phyloP scores from a whole-genome alignment of 2,329 filamentous ascomycete species.

The Microsporum ferrugineum region DNA sequence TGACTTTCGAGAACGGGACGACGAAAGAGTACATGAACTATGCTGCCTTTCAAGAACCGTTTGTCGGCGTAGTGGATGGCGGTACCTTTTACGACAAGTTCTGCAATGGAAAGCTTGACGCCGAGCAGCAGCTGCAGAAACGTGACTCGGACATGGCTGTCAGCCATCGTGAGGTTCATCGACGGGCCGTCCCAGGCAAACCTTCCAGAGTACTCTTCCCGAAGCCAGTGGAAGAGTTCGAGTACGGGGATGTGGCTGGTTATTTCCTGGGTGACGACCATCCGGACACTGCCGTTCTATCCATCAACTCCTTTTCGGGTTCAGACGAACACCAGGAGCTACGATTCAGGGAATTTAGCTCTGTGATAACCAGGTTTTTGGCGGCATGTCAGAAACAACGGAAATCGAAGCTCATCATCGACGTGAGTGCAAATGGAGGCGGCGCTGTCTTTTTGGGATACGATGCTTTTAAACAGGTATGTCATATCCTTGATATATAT shows the following conservation, averaged over 20 bases:
- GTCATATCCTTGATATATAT: background rate
- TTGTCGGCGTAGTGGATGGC: slow-evolving; percentile 30
- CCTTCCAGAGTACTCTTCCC: slow-evolving; percentile 25
- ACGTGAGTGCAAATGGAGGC: slow-evolving; percentile 51
- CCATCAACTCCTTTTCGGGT: slow-evolving; percentile 30
- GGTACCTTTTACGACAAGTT: slow-evolving; percentile 32
- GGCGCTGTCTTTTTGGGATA: slow-evolving; percentile 41
- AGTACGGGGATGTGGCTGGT: slow-evolving; percentile 29
- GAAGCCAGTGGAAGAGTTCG: slow-evolving; percentile 26
- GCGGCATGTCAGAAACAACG: slow-evolving; percentile 34
- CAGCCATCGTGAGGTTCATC: background rate
- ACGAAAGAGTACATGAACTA: slow-evolving; percentile 18
- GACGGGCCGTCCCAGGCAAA: slow-evolving; percentile 8
- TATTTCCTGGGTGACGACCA: slow-evolving; percentile 35
- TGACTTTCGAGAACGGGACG: slow-evolving; percentile 26
- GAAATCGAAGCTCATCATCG: slow-evolving; percentile 54
- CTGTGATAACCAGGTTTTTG: slow-evolving; percentile 37
- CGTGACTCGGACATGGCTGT: background rate
- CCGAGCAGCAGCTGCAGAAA: slow-evolving; percentile 10
- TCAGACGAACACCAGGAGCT: slow-evolving; percentile 12
- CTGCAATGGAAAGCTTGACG: slow-evolving; percentile 16
- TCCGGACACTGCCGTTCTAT: slow-evolving; percentile 36
- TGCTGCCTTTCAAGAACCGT: slow-evolving; percentile 19
- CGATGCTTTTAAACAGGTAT: slow-evolving; percentile 40
- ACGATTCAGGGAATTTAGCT: slow-evolving; percentile 23